Percentiles rank a stretch among this genome's conserved stretches.
phyloP scores from a whole-genome alignment of 495 filamentous ascomycete species.

The Penicillium argentinense region DNA sequence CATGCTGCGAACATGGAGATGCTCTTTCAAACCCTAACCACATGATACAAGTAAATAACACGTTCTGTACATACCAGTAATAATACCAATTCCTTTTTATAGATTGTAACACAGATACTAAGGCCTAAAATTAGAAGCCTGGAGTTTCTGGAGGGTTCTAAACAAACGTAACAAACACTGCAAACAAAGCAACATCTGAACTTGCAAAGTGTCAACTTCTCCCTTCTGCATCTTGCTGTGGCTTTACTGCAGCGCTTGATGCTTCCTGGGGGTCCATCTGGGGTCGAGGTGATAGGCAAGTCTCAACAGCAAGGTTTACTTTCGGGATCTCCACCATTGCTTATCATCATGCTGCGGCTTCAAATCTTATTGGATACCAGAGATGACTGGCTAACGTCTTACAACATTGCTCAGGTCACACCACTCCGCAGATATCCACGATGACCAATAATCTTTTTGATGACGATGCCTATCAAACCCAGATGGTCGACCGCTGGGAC shows the following conservation, averaged over 20 bases:
- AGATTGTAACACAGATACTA: conserved; percentile 1
- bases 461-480: neutral
- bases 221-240: neutral
- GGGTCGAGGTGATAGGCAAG: neutral
- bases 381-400: neutral
- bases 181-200: neutral
- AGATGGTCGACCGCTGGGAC: neutral
- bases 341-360: neutral
- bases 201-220: neutral
- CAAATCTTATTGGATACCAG: neutral
- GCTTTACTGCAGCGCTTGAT: neutral
- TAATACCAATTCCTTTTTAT: neutral
- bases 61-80: conserved; percentile 3
- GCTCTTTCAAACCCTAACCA: neutral
- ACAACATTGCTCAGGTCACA: neutral
- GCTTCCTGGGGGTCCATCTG: neutral
- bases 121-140: neutral
- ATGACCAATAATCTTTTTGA: conserved; percentile 1
- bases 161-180: neutral
- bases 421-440: neutral
- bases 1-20: neutral
- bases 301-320: neutral
- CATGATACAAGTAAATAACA: neutral
- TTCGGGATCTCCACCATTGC: neutral
- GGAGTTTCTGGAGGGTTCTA: neutral